Evolutionary conservation across 2,329 filamentous ascomycete species (phyloP).

Genomic region (Penicillium psychrosexuale): DNA sequence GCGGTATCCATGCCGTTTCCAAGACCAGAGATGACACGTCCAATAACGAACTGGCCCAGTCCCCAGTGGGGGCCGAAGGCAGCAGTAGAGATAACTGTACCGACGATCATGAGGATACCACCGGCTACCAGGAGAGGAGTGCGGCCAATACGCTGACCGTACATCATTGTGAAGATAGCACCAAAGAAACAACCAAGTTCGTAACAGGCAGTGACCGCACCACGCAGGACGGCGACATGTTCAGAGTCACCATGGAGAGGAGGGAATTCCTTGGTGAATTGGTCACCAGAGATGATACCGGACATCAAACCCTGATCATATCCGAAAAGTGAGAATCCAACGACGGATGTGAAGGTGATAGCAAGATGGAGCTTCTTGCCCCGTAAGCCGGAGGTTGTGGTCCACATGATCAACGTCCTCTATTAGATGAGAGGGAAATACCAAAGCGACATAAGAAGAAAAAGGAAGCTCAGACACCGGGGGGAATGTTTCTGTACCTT

Average conservation of each 20-base stretch:
- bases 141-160: constrained; percentile 32
- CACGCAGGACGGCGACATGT: constrained; percentile 46
- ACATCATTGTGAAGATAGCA: constrained; percentile 30
- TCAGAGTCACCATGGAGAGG: constrained; percentile 14
- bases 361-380: constrained; percentile 22
- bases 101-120: constrained; percentile 46
- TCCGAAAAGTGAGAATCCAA: constrained; percentile 53
- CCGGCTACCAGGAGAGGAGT: constrained; percentile 52
- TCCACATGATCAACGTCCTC: constrained; percentile 28
- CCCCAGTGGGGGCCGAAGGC: constrained; percentile 25
- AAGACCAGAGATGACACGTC: constrained; percentile 38
- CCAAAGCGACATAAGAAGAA: neutral
- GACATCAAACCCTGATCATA: constrained; percentile 39
- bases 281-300: constrained; percentile 27
- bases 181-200: constrained; percentile 47
- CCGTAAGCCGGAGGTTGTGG: constrained; percentile 27
- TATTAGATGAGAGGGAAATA: neutral
- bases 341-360: constrained; percentile 33
- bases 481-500: neutral
- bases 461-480: neutral
- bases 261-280: constrained; percentile 27
- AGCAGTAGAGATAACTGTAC: constrained; percentile 30
- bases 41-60: constrained; percentile 43
- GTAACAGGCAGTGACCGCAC: constrained; percentile 53
- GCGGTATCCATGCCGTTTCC: constrained; percentile 39